phyloP scores from a whole-genome alignment of 805 yeast genomes.

The Wickerhamomyces sydowiorum region DNA sequence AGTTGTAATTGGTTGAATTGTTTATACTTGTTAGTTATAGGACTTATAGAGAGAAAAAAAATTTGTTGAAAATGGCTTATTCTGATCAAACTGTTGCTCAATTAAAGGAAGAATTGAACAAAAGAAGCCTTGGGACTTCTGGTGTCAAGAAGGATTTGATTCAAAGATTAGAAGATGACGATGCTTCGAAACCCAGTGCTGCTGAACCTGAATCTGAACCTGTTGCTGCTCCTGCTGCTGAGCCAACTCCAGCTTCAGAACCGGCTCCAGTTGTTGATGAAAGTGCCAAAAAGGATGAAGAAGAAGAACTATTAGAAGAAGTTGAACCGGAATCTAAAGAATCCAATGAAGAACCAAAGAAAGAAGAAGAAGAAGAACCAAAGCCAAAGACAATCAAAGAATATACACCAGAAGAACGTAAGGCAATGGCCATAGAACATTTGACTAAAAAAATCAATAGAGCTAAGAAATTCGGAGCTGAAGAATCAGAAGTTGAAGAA shows the following conservation, averaged over 20 bases:
- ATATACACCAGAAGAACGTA: constrained; percentile 64
- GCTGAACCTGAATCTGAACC: constrained; percentile 5
- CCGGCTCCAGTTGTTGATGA: no score
- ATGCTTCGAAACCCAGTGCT: constrained; percentile 22
- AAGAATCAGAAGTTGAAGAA: constrained; percentile 39
- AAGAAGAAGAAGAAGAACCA: constrained; percentile 12
- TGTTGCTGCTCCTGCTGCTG: no score
- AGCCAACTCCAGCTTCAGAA: no score
- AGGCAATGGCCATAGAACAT: constrained; percentile 59
- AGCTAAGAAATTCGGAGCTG: constrained; percentile 74
- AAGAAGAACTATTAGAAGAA: constrained; percentile 5
- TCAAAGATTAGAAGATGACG: constrained; percentile 57
- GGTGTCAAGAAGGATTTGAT: constrained; percentile 83
- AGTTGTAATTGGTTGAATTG: no score
- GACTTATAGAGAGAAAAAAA: background rate
- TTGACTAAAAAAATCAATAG: constrained; percentile 63
- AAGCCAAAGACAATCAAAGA: constrained; percentile 26
- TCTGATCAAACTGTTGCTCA: constrained; percentile 75
- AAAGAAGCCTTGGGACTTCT: constrained; percentile 56
- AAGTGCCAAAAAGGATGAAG: constrained; percentile 2
- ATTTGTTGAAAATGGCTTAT: constrained; percentile 25
- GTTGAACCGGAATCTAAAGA: constrained; percentile 1
- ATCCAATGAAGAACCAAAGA: constrained; percentile 3
- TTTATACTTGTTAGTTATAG: no score
- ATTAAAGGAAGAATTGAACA: constrained; percentile 69